Base-by-base conservation (phyloP, 805 yeast genomes). In the Nematodospora valgi region DNA sequence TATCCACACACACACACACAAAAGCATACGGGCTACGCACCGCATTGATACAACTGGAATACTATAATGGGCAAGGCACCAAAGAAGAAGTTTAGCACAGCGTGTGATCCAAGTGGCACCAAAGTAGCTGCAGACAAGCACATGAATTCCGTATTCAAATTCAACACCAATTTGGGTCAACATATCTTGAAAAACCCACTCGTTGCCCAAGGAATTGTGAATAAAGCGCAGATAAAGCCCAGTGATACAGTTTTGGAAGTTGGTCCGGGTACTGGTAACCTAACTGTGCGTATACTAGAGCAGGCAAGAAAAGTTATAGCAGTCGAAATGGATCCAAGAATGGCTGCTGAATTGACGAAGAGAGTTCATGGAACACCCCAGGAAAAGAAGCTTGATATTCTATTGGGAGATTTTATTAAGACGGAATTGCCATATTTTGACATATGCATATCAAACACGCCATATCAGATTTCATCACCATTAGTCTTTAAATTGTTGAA, bases 221-320 rank as follows among this genome's bases (percentile, higher is more conserved):
- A 93, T 58, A 91, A 91, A 54, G 98, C 98, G 2, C 83, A 79
- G 24, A 83, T 93, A 37, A 83, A 80, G 51, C 97, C 98, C 3
- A 82, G 94, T 20, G 98, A 93, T 55, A 78, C 80, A 6, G 98
- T 93, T 2, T 69, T 93, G 27, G 98, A 93, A 67, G 96, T 93
- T 34, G 98, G 98, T 51, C 98, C 98, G 3, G 98, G 98, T 78
- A 93, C 98, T 0, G 98, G 98, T 68, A 93, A 93, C 53, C 72
- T 93, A 63, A 93, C 98, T 0, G 95, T 91, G 23, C 73, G 94
- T 43, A 93, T 93, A 23, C 62, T 93, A 37, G 97, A 91, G 49
- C 83, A 88, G 58, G 98, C 97, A 0, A 73, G 86, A 38, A 88
- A 86, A 49, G 97, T 91, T n/a, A 76, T 86, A 31, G 98, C 98